Percentiles rank a stretch among this genome's conserved stretches.
Conservation (phyloP, 192 early-diverging fungal genomes). For the Rhizophagus sp. region DNA sequence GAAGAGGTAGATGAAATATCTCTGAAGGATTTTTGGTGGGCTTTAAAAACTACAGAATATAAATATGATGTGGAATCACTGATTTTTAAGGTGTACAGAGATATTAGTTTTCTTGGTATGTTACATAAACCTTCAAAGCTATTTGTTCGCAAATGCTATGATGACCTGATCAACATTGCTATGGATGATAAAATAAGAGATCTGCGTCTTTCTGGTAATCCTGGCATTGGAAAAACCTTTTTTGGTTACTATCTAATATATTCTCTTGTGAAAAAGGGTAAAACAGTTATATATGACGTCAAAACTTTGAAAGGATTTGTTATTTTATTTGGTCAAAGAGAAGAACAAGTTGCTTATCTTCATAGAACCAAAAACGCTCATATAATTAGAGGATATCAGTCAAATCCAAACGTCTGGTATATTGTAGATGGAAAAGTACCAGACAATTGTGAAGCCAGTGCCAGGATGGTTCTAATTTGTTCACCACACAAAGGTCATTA, state of each 20-base stretch:
- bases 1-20: too few species aligned
- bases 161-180: neutral
- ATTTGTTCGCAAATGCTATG: too few species aligned
- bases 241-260: neutral
- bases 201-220: neutral
- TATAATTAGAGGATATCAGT: neutral
- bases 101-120: too few species aligned
- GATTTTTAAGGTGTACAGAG: too few species aligned
- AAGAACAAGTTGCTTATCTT: too few species aligned
- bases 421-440: neutral
- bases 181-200: neutral
- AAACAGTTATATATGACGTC: neutral
- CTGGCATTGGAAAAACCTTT: constrained; percentile 5
- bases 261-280: neutral
- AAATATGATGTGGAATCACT: too few species aligned
- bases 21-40: too few species aligned
- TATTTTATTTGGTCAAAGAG: neutral
- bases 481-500: neutral
- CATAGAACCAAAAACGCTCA: too few species aligned
- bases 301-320: too few species aligned
- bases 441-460: neutral
- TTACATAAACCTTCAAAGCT: too few species aligned
- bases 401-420: neutral
- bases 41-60: too few species aligned
- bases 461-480: constrained; percentile 6